Evolutionary conservation across 2,329 filamentous ascomycete genomes (phyloP), one percentile per base, ranked within the genome.

Genomic region (Fusarium subglutinans): DNA sequence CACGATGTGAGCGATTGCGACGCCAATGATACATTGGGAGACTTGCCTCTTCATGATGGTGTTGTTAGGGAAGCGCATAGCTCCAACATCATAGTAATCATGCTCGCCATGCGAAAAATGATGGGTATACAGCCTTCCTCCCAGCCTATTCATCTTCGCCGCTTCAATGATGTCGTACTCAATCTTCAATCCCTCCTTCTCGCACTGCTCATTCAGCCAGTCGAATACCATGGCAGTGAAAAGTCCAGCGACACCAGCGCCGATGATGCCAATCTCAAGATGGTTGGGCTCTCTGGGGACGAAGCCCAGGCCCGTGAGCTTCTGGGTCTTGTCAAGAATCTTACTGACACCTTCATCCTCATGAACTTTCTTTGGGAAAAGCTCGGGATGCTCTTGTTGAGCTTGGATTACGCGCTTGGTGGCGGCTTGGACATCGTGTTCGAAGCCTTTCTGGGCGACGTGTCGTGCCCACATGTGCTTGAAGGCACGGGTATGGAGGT

Each of bases 1-100:
- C 5, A 24, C 0, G 1, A 12, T 13, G 11, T 22, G 8, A 58
- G 48, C 2, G 26, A 22, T 9, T 8, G 20, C 12, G 1, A 15
- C 6, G 4, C 8, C 22, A 24, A 28, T 3, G 12, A 30, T n/a
- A 8, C 9, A 5, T 30, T 17, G 20, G 4, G 20, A 3, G n/a
- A 43, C 63, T 20, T 12, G 72, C 76, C 74, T 70, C 18, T 63
- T 68, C 76, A 78, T 78, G 30, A 76, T 65, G 4, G 51, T 33
- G n/a, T 79, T 83, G 11, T 82, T 74, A 0, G 83, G 83, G 44
- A 82, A 84, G 8, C 83, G 68, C 84, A 85, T 85, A 0, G 83
- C 84, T 7, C 83, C 83, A 12, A 84, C 79, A 62, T 84, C 83
- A 59, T 80, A 72, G 17, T 77, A 78, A 6, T 77, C 71, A 10